Base-by-base conservation (phyloP, 305 asterid species). In the Fraxinus angustifolia region DNA sequence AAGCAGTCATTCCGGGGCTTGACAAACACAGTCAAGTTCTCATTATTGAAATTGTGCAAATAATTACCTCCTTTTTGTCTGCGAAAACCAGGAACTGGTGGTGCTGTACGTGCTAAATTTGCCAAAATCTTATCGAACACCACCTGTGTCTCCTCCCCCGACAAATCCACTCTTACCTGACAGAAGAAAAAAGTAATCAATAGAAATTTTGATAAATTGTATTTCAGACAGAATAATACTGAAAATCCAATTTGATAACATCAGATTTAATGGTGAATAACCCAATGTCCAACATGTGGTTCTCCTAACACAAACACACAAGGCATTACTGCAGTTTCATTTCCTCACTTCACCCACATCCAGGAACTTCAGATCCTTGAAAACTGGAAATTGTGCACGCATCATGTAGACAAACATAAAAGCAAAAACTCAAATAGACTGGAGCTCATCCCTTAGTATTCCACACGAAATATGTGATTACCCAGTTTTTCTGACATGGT, bases 11-110 rank as follows among this genome's bases (percentile, higher is more conserved):
- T 70, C 36, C 4, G 67, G 75, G 48, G 8, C 62, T 60, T 33
- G 42, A 76, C 79, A 67, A 67, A 19, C 40, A 78, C 38, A 17
- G 19, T 75, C 53, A 76, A 82, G 26, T 77, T 73, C 58, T 73
- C 81, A 17, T 23, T 19, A 82, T 58, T 60, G 77, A 50, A 76
- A 34, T n/a, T 2, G 56, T 38, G 10, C 26, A 81, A 77, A 84
- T 11, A n/a, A 45, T 60, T 88, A 93, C 98, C 97, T 90, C 97
- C 96, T 75, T 91, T 94, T 53, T 87, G 91, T 83, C 88, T 81
- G 76, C 98, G 96, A 80, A 94, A 94, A 65, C 98, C 98, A 53
- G 96, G 97, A 84, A 94, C 88, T 1, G 98, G 98, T 42, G 97
- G 98, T 70, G 95, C 97, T 70, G 94, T 70, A 40, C 91, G 88